Evolutionary conservation across 805 yeast species (phyloP), one percentile per base, ranked within the genome.

Genomic region (Metschnikowia borealis): DNA sequence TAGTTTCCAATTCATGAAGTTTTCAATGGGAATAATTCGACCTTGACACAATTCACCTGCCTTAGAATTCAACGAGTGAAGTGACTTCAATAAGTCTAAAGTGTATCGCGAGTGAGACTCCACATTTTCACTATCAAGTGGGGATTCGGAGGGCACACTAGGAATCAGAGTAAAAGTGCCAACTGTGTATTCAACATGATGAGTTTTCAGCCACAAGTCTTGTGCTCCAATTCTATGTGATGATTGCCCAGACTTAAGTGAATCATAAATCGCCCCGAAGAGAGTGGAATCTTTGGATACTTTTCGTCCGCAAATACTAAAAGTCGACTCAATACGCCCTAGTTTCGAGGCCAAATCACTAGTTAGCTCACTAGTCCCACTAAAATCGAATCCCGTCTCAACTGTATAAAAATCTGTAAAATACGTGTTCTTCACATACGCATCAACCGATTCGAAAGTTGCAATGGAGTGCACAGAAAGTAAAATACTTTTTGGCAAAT

Each of bases 1-100:
- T 17, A 92, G 65, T 60, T 90, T 90, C 67, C 89, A 82, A 62
- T 88, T 90, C 58, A 84, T 69, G 60, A 89, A 91, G 14, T 50
- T 54, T 18, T 63, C 61, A 8, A 55, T 55, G 5, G 60, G 51
- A 14, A 65, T 20, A 11, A 38, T 43, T 3, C 10, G 11, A 63
- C 39, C 1, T 6, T 59, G 63, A 1, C 68, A 59, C 8, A 31
- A 31, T 15, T 42, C 41, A n/a, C 23, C 38, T 10, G 46, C 49
- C 3, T 54, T 52, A 8, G 50, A 38, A 46, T 75, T 75, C 56
- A 79, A 64, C 11, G 64, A 69, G 55, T 75, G 75, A 20, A 84
- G 62, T 1, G 72, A 63, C 52, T 74, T 81, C 49, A 86, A 64
- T 6, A 85, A 59, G 21, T 70, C 67, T 49, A 85, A 62, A 15